Evolutionary conservation across 192 early-diverging fungal species (phyloP).

Genomic region (Backusella luteola): DNA sequence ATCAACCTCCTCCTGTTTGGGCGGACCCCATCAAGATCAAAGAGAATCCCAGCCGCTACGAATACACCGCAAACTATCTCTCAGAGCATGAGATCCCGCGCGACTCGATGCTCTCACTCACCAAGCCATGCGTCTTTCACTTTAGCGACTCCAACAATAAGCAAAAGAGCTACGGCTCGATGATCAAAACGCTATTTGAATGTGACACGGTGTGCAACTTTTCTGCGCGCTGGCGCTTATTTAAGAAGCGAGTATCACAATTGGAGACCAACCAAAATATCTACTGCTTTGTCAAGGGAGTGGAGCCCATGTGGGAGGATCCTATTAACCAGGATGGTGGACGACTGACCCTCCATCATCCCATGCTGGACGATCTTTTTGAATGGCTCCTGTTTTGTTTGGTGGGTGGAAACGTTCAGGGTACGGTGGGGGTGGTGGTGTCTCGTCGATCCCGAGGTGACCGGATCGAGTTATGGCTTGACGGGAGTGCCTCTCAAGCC

Average conservation of each 20-base stretch:
- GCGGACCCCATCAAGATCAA: constrained; percentile 17
- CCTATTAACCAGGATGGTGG: constrained; percentile 71
- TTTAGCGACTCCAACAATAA: constrained; percentile 48
- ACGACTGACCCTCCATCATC: constrained; percentile 31
- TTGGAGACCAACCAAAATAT: constrained; percentile 66
- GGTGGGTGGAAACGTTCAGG: constrained; percentile 44
- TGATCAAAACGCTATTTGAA: constrained; percentile 45
- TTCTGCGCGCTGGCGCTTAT: constrained; percentile 43
- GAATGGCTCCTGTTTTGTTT: constrained; percentile 45
- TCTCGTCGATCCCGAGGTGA: constrained; percentile 42
- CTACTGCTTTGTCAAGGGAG: constrained; percentile 64
- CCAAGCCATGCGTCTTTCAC: constrained; percentile 17
- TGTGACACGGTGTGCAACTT: constrained; percentile 50
- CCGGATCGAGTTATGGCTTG: constrained; percentile 52
- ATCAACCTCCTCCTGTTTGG: constrained; percentile 24
- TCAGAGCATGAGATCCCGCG: constrained; percentile 1
- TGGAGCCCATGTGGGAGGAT: constrained; percentile 84
- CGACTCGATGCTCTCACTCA: constrained; percentile 13
- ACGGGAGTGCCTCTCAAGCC: constrained; percentile 25
- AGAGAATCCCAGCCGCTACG: constrained; percentile 23
- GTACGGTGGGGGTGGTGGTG: constrained; percentile 25
- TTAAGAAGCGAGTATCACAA: constrained; percentile 35
- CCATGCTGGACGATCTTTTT: constrained; percentile 41
- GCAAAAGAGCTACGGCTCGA: constrained; percentile 39
- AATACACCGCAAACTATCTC: constrained; percentile 19